Evolutionary conservation across 805 yeast genomes (phyloP).

Genomic region (Kodamaea neixiangensis): DNA sequence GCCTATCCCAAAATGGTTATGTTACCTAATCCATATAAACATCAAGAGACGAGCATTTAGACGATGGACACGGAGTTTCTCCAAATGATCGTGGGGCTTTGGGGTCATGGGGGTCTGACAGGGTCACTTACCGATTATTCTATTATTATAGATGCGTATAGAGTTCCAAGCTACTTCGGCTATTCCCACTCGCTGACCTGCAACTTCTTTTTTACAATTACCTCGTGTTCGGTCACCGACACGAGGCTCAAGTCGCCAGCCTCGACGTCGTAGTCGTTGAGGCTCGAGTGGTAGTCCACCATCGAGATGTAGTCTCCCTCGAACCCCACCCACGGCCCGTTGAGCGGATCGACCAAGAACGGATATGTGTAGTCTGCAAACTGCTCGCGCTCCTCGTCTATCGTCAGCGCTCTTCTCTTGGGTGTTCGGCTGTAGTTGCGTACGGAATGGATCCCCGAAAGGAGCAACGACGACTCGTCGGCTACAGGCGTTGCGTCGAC

Average conservation of each 20-base stretch:
- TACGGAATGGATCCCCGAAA: constrained; percentile 17
- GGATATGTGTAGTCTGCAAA: constrained; percentile 54
- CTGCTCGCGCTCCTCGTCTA: constrained; percentile 59
- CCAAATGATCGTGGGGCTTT: background rate
- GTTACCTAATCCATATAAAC: background rate
- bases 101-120: too few species aligned
- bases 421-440: constrained; percentile 1
- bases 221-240: constrained; percentile 22
- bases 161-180: constrained; percentile 1
- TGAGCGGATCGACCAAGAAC: constrained; percentile 43
- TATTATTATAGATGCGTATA: constrained; percentile 8
- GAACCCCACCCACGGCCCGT: constrained; percentile 62
- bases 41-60: background rate
- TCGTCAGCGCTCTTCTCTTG: constrained; percentile 48
- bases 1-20: background rate
- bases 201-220: constrained; percentile 26
- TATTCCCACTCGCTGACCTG: constrained; percentile 42
- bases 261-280: constrained; percentile 18
- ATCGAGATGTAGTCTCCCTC: constrained; percentile 51
- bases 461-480: background rate
- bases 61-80: background rate
- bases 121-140: background rate
- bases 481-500: background rate
- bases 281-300: constrained; percentile 29
- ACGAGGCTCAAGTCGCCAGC: constrained; percentile 20